Conservation (phyloP, 768 basidiomycete genomes). For the Hirschioporus abietinus region DNA sequence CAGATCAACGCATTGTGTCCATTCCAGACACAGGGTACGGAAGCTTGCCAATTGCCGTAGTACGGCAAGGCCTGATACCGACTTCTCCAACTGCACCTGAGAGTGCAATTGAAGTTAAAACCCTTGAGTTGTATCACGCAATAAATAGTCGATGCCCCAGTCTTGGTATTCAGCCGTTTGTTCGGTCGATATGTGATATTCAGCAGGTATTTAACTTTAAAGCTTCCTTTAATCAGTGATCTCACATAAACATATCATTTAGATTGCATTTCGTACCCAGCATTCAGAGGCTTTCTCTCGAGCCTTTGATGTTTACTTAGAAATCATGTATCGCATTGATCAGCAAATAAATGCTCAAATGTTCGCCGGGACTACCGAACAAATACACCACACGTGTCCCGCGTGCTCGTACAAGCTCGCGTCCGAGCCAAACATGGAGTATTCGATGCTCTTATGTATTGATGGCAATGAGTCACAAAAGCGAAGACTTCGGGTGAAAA, state of each 20-base stretch:
- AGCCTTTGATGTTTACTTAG: constrained; percentile 23
- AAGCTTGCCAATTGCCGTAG: neutral
- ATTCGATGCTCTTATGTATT: constrained; percentile 17
- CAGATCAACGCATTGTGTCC: neutral
- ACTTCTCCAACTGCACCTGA: neutral
- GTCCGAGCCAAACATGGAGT: constrained; percentile 12
- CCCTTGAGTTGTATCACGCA: neutral
- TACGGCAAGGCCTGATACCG: neutral
- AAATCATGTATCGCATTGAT: constrained; percentile 16
- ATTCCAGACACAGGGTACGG: neutral
- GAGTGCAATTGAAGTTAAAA: neutral
- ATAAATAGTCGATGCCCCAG: neutral
- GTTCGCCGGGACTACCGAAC: constrained; percentile 16
- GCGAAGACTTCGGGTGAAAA: neutral
- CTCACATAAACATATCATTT: neutral
- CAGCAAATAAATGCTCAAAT: constrained; percentile 6
- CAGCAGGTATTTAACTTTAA: neutral
- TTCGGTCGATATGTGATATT: neutral
- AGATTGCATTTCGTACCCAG: neutral
- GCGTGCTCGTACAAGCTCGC: constrained; percentile 22
- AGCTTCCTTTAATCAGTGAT: neutral
- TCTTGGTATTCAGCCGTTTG: neutral
- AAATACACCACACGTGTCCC: constrained; percentile 22
- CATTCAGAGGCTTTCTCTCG: constrained; percentile 15
- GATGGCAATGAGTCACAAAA: constrained; percentile 17